A percentile compares a stretch with the other conserved stretches of the same genome.
These are phyloP conservation scores for Oryza officinalis DNA, from an alignment of 176 grass and related monocot species.

Conservation along the genomic window DNA sequence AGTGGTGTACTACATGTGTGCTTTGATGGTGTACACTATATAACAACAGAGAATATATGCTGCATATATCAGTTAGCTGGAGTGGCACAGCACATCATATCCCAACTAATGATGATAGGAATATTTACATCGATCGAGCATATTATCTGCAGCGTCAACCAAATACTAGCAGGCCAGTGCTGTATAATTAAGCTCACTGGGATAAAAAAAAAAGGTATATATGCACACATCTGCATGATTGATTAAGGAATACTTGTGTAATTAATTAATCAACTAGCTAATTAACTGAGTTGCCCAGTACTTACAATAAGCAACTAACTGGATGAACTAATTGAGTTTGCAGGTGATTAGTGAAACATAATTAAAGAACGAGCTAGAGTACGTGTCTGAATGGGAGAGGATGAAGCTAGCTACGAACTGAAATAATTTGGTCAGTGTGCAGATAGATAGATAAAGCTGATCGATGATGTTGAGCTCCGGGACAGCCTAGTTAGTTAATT, in stretches of 20 bases:
- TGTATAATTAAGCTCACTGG: background rate
- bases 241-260: constrained; percentile 19
- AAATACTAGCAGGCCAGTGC: background rate
- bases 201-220: background rate
- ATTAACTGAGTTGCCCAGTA: background rate
- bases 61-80: background rate
- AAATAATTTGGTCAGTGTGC: background rate
- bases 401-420: background rate
- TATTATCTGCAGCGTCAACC: constrained; percentile 17
- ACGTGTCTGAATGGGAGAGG: background rate
- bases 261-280: background rate
- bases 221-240: background rate
- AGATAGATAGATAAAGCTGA: background rate
- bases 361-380: background rate
- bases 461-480: too few relatives aligned
- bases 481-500: background rate
- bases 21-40: background rate
- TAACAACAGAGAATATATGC: constrained; percentile 23
- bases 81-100: constrained; percentile 18
- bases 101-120: constrained; percentile 36
- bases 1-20: background rate
- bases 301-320: background rate
- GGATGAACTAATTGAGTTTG: background rate
- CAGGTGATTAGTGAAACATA: background rate
- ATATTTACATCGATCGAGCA: constrained; percentile 8